Evolutionary conservation across 2,329 filamentous ascomycete genomes (phyloP).

Genomic region (Diaporthe sp.): DNA sequence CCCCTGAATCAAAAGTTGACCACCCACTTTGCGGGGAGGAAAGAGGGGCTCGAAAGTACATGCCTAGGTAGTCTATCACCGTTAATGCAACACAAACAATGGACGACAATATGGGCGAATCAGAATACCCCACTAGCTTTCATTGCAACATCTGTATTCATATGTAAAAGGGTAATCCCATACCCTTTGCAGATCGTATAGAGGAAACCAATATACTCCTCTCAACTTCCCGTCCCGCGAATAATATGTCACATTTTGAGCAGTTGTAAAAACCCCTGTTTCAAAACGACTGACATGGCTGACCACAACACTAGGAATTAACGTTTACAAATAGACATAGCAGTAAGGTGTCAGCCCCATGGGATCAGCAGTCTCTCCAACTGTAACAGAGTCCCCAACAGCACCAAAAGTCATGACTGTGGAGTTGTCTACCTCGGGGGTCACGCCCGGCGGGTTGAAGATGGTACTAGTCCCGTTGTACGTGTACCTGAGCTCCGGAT

Average conservation of each 20-base stretch:
- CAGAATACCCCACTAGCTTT: neutral
- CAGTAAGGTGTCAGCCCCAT: constrained; percentile 24
- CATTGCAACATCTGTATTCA: neutral
- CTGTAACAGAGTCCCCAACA: constrained; percentile 7
- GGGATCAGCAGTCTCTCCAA: constrained; percentile 4
- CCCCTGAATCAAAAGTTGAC: neutral
- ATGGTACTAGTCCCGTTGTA: constrained; percentile 30
- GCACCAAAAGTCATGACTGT: constrained; percentile 26
- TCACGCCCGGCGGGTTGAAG: constrained; percentile 23
- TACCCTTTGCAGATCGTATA: no score
- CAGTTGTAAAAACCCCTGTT: neutral
- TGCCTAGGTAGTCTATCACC: no score
- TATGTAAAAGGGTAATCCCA: neutral
- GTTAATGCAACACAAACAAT: neutral
- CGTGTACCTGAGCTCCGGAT: constrained; percentile 18
- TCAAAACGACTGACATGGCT: neutral
- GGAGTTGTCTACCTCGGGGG: constrained; percentile 24
- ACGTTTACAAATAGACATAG: constrained; percentile 26
- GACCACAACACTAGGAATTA: neutral
- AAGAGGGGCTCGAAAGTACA: neutral
- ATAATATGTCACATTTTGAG: neutral
- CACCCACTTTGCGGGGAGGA: neutral
- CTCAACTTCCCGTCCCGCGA: neutral
- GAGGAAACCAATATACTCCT: neutral
- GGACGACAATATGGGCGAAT: neutral